Base-by-base conservation (phyloP, 192 early-diverging fungal species). In the Backusella macrospora region DNA sequence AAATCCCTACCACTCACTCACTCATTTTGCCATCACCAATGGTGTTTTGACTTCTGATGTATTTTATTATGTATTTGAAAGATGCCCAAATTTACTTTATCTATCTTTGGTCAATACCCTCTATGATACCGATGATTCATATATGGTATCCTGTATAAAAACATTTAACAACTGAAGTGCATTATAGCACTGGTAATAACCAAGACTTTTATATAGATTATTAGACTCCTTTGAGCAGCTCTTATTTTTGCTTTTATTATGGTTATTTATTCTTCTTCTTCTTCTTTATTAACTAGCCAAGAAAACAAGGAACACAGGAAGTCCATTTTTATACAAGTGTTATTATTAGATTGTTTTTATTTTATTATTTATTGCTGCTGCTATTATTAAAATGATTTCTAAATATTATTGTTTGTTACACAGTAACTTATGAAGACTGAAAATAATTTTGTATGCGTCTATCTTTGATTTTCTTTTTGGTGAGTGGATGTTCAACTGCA, bases 391-490 rank as follows among this genome's bases (percentile, higher is more conserved):
- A 23, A 43, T 21, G 65, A n/a, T 66, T 43, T 66, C 37, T 39
- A 42, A 43, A 66, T n/a, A 21, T 4, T 38, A 66, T 21, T 38
- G n/a, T 15, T 5, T 66, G 40, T 38, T 43, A 66, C 38, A 38
- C 18, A 34, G 62, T 26, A 63, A 9, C 21, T 66, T 66, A 18
- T 66, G 52, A 12, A 3, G 65, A 21, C 21, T 66, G 40, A 66
- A 66, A 39, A 10, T 66, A 66, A 21, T 16, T 66, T 66, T 66
- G 65, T 18, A 66, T 66, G n/a, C 65, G 37, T 66, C 40, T 66
- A 66, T 66, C 65, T 42, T 66, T 66, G 37, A 66, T 39, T 12
- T 43, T 40, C 38, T 66, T 66, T n/a, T 66, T 66, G 37, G 18
- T 66, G 37, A 66, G 40, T 21, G 65, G 65, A n/a, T 66, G 65